phyloP scores from a whole-genome alignment of 1,284 basidiomycete genomes.

The Agroathelia rolfsii region DNA sequence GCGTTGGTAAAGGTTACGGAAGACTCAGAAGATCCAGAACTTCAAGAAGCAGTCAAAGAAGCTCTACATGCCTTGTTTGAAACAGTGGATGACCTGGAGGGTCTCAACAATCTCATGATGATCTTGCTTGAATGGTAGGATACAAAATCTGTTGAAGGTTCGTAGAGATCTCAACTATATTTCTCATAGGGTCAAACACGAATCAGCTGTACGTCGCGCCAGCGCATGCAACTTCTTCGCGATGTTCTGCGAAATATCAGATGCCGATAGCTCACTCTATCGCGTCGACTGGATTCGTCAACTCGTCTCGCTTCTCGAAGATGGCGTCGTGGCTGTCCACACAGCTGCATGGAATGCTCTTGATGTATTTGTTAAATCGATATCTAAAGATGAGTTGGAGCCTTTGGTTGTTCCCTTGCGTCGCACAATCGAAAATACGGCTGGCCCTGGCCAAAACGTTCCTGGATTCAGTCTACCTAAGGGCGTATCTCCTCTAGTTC shows the following conservation, averaged over 20 bases:
- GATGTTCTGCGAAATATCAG: slow-evolving; percentile 74
- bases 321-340: slow-evolving; percentile 65
- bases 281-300: slow-evolving; percentile 94
- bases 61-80: slow-evolving; percentile 65
- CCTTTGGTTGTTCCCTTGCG: slow-evolving; percentile 83
- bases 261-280: slow-evolving; percentile 76
- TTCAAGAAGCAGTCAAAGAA: slow-evolving; percentile 64
- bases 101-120: slow-evolving; percentile 83
- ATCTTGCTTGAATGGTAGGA: slow-evolving; percentile 80
- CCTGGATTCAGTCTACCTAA: slow-evolving; percentile 87
- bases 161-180: slow-evolving; percentile 7
- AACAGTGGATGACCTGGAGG: slow-evolving; percentile 78
- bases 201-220: slow-evolving; percentile 59
- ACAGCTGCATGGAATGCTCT: slow-evolving; percentile 79
- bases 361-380: slow-evolving; percentile 82
- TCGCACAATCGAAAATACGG: slow-evolving; percentile 80
- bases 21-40: slow-evolving; percentile 59
- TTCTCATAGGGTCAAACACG: slow-evolving; percentile 63
- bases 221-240: slow-evolving; percentile 74
- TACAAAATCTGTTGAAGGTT: not conserved
- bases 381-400: slow-evolving; percentile 91
- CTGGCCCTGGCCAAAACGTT: slow-evolving; percentile 69
- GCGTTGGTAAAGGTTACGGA: slow-evolving; percentile 69
- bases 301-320: slow-evolving; percentile 80
- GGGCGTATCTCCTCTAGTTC: slow-evolving; percentile 82